Evolutionary conservation across 345 rosid genomes (phyloP), one percentile per base, ranked within the genome.

Genomic region (Corchorus capsularis): DNA sequence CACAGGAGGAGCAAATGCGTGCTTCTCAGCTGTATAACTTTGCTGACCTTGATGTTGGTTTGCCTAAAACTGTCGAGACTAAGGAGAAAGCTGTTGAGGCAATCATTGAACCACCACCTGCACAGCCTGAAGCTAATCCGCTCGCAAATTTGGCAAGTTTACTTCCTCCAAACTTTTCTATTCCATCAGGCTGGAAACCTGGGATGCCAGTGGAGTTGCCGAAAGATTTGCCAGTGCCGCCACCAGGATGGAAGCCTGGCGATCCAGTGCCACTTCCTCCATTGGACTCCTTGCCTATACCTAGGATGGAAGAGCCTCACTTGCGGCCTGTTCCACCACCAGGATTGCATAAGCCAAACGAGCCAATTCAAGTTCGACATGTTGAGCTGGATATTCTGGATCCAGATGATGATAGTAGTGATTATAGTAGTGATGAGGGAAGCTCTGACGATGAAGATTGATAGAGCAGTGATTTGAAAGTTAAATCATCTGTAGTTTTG

Each of bases 1-100:
- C 99, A 0, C 99, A 95, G 79, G 99, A 95, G 9, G 98, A 95
- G 83, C 97, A 95, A 84, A 87, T 95, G 98, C 87, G 99, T 37
- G 93, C 89, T 72, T 95, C 99, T 35, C 98, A 93, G 86, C 84
- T 95, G 57, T 95, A 92, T 63, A 75, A 75, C 14, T 91, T 93
- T 41, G 96, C 92, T 46, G 96, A 93, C 76, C 94, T 96, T 35
- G 97, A 94, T 78, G 90, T 94, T 11, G 98, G 98, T 17, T 75
- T 94, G 82, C 97, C 98, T 2, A 94, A 88, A 78, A 73, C 37
- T 1, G 83, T 63, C 11, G 92, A 91, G 63, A 45, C 73, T 54
- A 84, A 81, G 72, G 97, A 89, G 89, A 86, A 82, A 74, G 82
- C 83, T 7, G 79, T 91, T 15, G 97, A 91, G 83, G 80, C 95